A percentile compares a stretch with the other conserved stretches of the same genome.
These are phyloP conservation scores for Dalbergia cultrata DNA, from an alignment of 306 rosid genomes.

Conservation along the genomic window DNA sequence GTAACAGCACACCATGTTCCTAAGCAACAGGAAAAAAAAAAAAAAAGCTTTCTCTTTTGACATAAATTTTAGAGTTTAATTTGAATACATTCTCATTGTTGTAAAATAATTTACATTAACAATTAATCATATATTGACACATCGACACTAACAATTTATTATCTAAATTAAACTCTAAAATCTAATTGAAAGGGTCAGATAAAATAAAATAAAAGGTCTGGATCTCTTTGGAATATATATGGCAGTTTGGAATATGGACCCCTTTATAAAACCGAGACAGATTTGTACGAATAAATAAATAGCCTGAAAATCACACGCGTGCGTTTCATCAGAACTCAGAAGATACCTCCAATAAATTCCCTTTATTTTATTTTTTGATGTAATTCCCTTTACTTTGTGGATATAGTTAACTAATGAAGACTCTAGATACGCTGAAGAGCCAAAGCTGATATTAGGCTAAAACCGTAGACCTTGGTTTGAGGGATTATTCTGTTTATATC, in stretches of 20 bases:
- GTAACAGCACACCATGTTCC: neutral
- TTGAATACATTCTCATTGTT: no score
- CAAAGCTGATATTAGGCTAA: neutral
- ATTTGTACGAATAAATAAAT: constrained; percentile 33
- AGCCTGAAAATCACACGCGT: neutral
- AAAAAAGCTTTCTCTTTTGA: neutral
- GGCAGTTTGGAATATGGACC: neutral
- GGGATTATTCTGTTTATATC: no score
- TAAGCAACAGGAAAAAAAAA: no score
- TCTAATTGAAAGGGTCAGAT: neutral
- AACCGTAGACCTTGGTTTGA: no score
- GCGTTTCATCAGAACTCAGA: neutral
- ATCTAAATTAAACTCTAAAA: no score
- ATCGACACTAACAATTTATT: no score
- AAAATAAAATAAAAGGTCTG: neutral
- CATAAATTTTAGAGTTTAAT: neutral
- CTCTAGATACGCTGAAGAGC: constrained; percentile 30
- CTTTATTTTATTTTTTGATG: neutral
- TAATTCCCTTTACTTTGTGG: neutral
- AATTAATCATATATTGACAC: no score
- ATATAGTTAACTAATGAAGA: constrained; percentile 1
- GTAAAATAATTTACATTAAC: no score
- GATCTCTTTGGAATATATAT: neutral
- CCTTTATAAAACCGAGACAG: neutral
- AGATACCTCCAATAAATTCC: neutral